A percentile compares a stretch with the other conserved stretches of the same genome.
Conservation (phyloP, 2,329 filamentous ascomycete genomes). For the Penicillium sp. region DNA sequence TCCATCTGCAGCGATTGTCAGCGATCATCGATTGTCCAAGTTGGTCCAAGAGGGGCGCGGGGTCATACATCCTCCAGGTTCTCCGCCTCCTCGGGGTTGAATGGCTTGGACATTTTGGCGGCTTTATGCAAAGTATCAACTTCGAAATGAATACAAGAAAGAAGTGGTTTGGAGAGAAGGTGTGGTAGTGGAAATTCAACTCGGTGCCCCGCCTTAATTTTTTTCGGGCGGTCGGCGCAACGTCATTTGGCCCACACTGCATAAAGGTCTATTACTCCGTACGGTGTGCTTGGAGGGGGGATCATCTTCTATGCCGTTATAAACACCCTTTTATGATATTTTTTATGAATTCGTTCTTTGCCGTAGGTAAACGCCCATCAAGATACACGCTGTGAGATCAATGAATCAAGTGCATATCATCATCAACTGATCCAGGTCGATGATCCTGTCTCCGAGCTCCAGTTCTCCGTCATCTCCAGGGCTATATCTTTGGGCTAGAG, state of each 20-base stretch:
- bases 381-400: no score
- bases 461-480: no score
- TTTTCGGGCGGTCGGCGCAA: conserved; percentile 34
- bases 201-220: conserved; percentile 35
- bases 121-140: background rate
- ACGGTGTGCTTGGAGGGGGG: no score
- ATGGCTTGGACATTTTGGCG: conserved; percentile 42
- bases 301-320: no score
- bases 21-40: conserved; percentile 10
- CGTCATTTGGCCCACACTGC: conserved; percentile 17
- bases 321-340: no score
- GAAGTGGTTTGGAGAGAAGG: conserved; percentile 5
- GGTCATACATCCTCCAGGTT: conserved; percentile 68
- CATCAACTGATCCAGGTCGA: no score
- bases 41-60: background rate
- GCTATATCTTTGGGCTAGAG: no score
- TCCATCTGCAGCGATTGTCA: conserved; percentile 69
- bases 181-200: conserved; percentile 3
- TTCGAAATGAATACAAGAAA: background rate
- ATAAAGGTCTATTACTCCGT: background rate
- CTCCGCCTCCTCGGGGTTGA: conserved; percentile 64
- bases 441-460: no score
- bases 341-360: no score
- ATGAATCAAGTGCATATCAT: no score
- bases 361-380: no score